A percentile compares a stretch with the other conserved stretches of the same genome.
These are phyloP conservation scores for Phlyctochytrium arcticum DNA, from an alignment of 192 early-diverging fungal species.

Conservation along the genomic window DNA sequence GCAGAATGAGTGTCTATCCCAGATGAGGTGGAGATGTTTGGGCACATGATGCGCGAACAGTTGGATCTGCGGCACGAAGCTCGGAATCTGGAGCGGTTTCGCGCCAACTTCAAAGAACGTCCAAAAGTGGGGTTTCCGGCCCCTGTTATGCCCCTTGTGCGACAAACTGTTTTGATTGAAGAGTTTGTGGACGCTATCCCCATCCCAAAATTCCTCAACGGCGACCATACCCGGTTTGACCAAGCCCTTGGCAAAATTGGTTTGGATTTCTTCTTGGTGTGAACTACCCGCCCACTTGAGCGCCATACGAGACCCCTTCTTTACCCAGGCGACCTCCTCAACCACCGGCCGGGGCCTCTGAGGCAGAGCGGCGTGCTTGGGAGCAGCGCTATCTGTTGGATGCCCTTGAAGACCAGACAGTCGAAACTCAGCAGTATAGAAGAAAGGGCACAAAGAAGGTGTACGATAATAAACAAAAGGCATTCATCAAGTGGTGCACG, in stretches of 20 bases:
- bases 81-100: constrained; percentile 57
- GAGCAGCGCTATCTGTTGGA: too few species aligned
- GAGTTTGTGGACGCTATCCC: constrained; percentile 77
- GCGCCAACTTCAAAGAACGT: constrained; percentile 35
- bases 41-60: constrained; percentile 87
- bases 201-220: constrained; percentile 63
- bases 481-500: too few species aligned
- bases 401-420: too few species aligned
- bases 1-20: constrained; percentile 85
- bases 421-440: too few species aligned
- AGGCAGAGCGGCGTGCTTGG: too few species aligned
- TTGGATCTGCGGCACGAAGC: constrained; percentile 81
- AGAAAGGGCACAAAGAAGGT: too few species aligned
- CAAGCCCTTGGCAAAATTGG: constrained; percentile 75
- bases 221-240: constrained; percentile 64
- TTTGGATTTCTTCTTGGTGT: constrained; percentile 70
- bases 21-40: constrained; percentile 85
- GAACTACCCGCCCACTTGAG: too few species aligned
- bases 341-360: too few species aligned
- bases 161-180: constrained; percentile 75
- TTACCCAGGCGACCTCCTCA: too few species aligned
- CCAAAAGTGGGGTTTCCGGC: constrained; percentile 57
- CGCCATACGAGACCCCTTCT: constrained; percentile 69
- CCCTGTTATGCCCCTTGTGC: constrained; percentile 44
- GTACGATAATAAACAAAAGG: too few species aligned